A percentile compares a stretch with the other conserved stretches of the same genome.
These are phyloP conservation scores for Aspergillus carlsbadensis DNA, from an alignment of 495 filamentous ascomycete genomes.

Conservation along the genomic window DNA sequence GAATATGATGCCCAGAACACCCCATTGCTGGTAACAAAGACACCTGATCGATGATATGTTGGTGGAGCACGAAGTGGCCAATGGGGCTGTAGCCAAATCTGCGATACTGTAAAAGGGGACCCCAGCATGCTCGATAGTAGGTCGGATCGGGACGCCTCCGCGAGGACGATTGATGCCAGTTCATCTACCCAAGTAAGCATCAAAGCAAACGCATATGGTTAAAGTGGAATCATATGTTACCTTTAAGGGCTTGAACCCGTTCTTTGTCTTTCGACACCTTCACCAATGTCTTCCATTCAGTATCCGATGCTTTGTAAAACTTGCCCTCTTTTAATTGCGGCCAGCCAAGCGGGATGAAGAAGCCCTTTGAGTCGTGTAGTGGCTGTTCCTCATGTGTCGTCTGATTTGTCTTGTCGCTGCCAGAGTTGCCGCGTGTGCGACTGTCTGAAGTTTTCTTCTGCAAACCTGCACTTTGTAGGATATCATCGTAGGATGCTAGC, in stretches of 20 bases:
- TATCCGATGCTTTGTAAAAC: conserved; percentile 61
- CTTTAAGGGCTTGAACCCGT: conserved; percentile 45
- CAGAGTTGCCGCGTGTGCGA: too few species aligned
- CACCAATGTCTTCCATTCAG: conserved; percentile 69
- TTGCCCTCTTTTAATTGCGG: conserved; percentile 45
- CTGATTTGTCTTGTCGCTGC: background rate
- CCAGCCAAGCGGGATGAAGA: conserved; percentile 68
- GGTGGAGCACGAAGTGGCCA: conserved; percentile 60
- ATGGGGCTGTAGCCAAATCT: conserved; percentile 58
- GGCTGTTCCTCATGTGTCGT: background rate
- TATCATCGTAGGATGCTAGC: conserved; percentile 38
- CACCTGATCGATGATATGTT: conserved; percentile 57
- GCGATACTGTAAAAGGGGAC: conserved; percentile 42
- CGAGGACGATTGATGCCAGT: conserved; percentile 45
- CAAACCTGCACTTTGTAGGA: conserved; percentile 22
- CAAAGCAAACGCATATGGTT: conserved; percentile 11
- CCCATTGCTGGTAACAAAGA: conserved; percentile 44
- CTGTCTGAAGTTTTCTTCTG: conserved; percentile 6
- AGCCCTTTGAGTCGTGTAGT: conserved; percentile 23
- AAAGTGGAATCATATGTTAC: conserved; percentile 39
- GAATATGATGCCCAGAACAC: conserved; percentile 51
- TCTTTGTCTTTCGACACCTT: conserved; percentile 54
- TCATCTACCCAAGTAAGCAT: conserved; percentile 41
- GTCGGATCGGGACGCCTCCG: conserved; percentile 27
- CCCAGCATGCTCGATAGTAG: conserved; percentile 46